Percentiles rank a stretch among this genome's conserved stretches.
These are phyloP conservation scores for Scedosporium boydii DNA, from an alignment of 2,329 filamentous ascomycete genomes.

Conservation along the genomic window DNA sequence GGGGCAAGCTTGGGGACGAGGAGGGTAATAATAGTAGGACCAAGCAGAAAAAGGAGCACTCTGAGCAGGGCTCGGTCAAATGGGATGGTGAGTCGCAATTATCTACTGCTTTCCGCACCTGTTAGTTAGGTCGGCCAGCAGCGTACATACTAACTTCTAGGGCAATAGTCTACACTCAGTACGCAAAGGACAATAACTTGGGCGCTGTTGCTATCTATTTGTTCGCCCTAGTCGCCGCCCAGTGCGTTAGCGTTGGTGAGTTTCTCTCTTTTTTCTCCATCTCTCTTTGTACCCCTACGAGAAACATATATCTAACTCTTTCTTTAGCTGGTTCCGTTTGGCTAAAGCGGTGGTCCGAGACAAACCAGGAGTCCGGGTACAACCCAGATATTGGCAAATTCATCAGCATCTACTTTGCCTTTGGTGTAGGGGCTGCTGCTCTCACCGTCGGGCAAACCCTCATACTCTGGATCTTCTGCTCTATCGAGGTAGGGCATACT, in stretches of 20 bases:
- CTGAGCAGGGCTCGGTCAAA: constrained; percentile 95
- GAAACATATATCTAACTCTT: neutral
- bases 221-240: constrained; percentile 64
- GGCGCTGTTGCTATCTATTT: constrained; percentile 75
- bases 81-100: constrained; percentile 47
- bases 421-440: constrained; percentile 77
- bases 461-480: constrained; percentile 98
- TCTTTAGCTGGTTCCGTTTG: constrained; percentile 68
- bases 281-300: neutral
- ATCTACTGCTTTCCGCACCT: neutral
- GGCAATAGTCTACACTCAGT: constrained; percentile 69
- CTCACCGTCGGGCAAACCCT: constrained; percentile 87
- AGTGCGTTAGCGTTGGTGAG: constrained; percentile 71
- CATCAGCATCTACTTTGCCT: constrained; percentile 89
- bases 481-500: constrained; percentile 69
- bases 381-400: constrained; percentile 81
- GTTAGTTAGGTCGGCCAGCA: neutral
- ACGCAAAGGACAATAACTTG: constrained; percentile 89
- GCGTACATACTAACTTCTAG: neutral
- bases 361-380: constrained; percentile 55
- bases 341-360: constrained; percentile 88
- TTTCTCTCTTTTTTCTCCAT: constrained; percentile 9
- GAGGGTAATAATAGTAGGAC: constrained; percentile 62
- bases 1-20: constrained; percentile 78
- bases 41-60: constrained; percentile 77